Conservation (phyloP, 176 grass and related monocot genomes). For the Zizania latifolia region DNA sequence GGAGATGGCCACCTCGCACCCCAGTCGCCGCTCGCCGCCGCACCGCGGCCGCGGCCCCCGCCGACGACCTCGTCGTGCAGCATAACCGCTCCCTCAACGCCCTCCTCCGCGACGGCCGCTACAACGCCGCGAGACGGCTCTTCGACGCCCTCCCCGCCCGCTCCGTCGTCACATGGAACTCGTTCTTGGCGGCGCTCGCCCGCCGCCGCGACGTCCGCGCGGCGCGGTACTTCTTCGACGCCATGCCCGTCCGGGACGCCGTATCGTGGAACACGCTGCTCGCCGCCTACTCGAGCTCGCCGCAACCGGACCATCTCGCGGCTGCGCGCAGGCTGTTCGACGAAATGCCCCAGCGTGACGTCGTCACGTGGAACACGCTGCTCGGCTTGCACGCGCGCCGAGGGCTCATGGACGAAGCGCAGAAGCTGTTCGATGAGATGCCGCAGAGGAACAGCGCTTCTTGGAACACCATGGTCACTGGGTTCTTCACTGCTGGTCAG, state of each 20-base stretch:
- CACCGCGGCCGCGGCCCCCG: background rate
- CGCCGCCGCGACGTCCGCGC: conserved; percentile 31
- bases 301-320: conserved; percentile 24
- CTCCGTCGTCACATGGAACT: conserved; percentile 66
- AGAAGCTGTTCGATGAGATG: conserved; percentile 48
- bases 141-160: conserved; percentile 58
- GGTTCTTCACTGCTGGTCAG: conserved; percentile 41
- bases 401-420: conserved; percentile 42
- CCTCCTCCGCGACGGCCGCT: conserved; percentile 44
- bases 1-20: conserved; percentile 29
- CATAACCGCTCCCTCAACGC: conserved; percentile 44
- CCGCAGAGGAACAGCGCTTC: conserved; percentile 33
- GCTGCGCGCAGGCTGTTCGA: conserved; percentile 51
- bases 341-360: conserved; percentile 47
- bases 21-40: background rate
- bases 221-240: conserved; percentile 37
- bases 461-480: conserved; percentile 65
- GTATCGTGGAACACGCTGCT: conserved; percentile 69
- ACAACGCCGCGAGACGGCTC: conserved; percentile 41
- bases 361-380: conserved; percentile 64
- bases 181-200: conserved; percentile 44
- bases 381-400: conserved; percentile 38
- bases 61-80: conserved; percentile 7
- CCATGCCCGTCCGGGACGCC: conserved; percentile 47
- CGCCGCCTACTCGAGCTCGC: conserved; percentile 29